Conservation (phyloP, 805 yeast species). For the Komagataella pseudopastoris region DNA sequence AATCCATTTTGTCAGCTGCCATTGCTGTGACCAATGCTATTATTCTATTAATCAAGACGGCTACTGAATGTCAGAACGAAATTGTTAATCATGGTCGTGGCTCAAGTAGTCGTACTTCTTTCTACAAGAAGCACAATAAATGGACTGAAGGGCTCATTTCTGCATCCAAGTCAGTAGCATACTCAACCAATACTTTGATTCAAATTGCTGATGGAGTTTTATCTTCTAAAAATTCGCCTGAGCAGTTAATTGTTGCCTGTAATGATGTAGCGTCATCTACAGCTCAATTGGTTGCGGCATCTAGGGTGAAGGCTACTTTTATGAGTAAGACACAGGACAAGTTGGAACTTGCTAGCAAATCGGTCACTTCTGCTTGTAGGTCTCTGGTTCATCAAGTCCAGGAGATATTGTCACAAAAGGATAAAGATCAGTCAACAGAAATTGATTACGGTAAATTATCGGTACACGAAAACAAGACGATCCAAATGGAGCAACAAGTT, state of each 20-base stretch:
- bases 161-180: constrained; percentile 80
- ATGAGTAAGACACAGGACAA: constrained; percentile 66
- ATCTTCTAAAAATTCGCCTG: constrained; percentile 49
- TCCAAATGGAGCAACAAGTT: constrained; percentile 89
- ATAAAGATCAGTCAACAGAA: constrained; percentile 18
- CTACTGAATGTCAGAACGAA: constrained; percentile 72
- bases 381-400: constrained; percentile 60
- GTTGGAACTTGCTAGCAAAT: constrained; percentile 54
- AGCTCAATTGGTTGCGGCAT: constrained; percentile 84
- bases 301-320: constrained; percentile 71
- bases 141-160: constrained; percentile 93
- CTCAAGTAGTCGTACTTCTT: constrained; percentile 50
- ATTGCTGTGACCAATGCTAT: constrained; percentile 72
- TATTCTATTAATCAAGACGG: constrained; percentile 54
- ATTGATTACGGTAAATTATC: constrained; percentile 58
- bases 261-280: constrained; percentile 89
- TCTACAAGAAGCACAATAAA: constrained; percentile 74
- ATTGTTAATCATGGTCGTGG: constrained; percentile 66
- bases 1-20: constrained; percentile 66
- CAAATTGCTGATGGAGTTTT: constrained; percentile 81
- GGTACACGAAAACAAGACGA: constrained; percentile 70
- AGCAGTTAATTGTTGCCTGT: constrained; percentile 79
- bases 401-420: constrained; percentile 25
- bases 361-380: constrained; percentile 68
- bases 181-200: constrained; percentile 69